Evolutionary conservation across 2,329 filamentous ascomycete species (phyloP).

Genomic region (Escovopsis sp.): DNA sequence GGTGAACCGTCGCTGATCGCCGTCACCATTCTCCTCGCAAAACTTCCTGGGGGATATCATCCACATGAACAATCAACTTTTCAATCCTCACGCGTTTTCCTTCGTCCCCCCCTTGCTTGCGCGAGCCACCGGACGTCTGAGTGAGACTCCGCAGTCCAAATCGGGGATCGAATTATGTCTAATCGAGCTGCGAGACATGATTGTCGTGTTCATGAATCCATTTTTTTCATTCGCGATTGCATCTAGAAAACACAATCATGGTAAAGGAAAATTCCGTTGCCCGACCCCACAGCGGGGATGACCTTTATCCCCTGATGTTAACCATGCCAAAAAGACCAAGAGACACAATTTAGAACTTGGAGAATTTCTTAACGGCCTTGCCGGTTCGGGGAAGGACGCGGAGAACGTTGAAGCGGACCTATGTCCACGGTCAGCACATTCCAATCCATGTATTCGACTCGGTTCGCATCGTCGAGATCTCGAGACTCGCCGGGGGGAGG

Average conservation of each 20-base stretch:
- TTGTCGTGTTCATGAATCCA: constrained; percentile 25
- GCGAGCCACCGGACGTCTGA: not conserved
- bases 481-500: too few relatives aligned
- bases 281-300: constrained; percentile 25
- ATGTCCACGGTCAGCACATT: constrained; percentile 12
- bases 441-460: not conserved
- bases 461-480: too few relatives aligned
- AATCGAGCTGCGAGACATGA: constrained; percentile 5
- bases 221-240: constrained; percentile 27
- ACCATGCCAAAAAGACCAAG: constrained; percentile 42
- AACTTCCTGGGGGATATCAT: not conserved
- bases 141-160: not conserved
- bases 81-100: not conserved
- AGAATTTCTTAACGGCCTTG: constrained; percentile 95
- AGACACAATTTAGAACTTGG: constrained; percentile 74
- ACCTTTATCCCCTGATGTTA: constrained; percentile 26
- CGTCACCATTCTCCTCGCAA: not conserved
- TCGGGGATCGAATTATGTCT: constrained; percentile 6
- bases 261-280: constrained; percentile 26
- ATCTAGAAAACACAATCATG: constrained; percentile 30
- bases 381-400: constrained; percentile 94
- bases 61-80: not conserved
- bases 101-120: not conserved
- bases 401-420: constrained; percentile 99
- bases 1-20: not conserved